These are phyloP conservation scores for Colletotrichum simmondsii DNA, from an alignment of 2,329 filamentous ascomycete genomes.

Conservation along the genomic window DNA sequence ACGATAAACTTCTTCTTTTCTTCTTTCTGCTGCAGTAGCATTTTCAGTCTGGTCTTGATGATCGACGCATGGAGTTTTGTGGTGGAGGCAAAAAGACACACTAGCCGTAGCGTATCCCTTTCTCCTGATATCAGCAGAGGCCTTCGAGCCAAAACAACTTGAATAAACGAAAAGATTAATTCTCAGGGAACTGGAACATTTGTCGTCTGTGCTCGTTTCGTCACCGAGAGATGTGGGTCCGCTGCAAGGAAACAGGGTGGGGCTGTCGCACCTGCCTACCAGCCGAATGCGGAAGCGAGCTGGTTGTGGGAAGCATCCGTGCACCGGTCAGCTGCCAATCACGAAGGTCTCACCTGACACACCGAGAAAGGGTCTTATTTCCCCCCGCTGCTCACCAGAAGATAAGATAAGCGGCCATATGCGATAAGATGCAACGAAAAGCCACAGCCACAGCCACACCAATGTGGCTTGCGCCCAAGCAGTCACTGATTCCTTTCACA, in stretches of 20 bases:
- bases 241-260: not conserved
- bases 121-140: not conserved
- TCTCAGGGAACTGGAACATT: not conserved
- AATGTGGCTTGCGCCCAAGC: no score
- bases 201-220: not conserved
- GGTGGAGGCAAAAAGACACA: not conserved
- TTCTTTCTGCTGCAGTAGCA: not conserved
- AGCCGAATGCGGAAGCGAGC: not conserved
- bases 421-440: no score
- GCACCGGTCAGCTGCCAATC: no score
- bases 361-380: not conserved
- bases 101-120: not conserved
- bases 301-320: not conserved
- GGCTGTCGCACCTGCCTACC: not conserved
- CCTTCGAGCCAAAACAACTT: not conserved
- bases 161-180: not conserved
- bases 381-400: rapidly evolving
- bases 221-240: not conserved
- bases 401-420: no score
- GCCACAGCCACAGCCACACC: no score
- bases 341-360: not conserved
- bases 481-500: no score
- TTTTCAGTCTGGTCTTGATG: constrained; percentile 20
- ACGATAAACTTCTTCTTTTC: not conserved
- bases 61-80: constrained; percentile 17